Percentiles rank a stretch among this genome's conserved stretches.
Conservation (phyloP, 495 filamentous ascomycete genomes). For the Annulohypoxylon stygium region DNA sequence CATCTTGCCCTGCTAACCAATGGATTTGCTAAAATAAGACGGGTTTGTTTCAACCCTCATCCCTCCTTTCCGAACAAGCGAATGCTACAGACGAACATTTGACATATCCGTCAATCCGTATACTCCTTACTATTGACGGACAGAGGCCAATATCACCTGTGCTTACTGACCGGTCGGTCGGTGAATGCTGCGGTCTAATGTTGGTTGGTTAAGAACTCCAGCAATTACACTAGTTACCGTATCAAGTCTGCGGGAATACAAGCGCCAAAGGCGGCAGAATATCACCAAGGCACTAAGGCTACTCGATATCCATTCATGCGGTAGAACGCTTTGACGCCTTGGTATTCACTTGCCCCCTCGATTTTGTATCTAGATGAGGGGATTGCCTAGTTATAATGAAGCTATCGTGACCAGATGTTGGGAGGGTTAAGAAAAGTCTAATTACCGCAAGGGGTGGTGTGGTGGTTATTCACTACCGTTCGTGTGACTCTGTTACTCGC, state of each 20-base stretch:
- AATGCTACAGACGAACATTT: slow-evolving; percentile 32
- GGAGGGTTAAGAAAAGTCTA: not conserved
- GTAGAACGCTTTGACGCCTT: slow-evolving; percentile 15
- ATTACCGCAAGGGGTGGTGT: not conserved
- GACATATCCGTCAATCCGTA: not conserved
- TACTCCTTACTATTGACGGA: slow-evolving; percentile 24
- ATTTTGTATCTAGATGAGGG: not conserved
- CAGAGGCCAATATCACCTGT: slow-evolving; percentile 7
- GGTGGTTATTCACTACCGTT: not conserved
- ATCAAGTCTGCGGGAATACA: slow-evolving; percentile 31
- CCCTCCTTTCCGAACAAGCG: slow-evolving; percentile 33
- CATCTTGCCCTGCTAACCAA: slow-evolving; percentile 43
- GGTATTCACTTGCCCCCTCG: slow-evolving; percentile 6
- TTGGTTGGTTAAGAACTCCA: slow-evolving; percentile 24
- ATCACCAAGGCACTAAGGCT: slow-evolving; percentile 7
- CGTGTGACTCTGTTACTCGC: slow-evolving; percentile 9
- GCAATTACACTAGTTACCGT: slow-evolving; percentile 15
- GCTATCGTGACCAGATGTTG: not conserved
- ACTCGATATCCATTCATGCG: slow-evolving; percentile 5
- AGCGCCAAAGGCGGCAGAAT: slow-evolving; percentile 39
- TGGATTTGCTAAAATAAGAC: slow-evolving; percentile 42
- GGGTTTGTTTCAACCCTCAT: slow-evolving; percentile 43
- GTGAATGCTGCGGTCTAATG: slow-evolving; percentile 22
- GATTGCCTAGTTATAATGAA: slow-evolving; percentile 1
- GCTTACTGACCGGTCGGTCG: slow-evolving; percentile 36